Percentiles rank a stretch among this genome's conserved stretches.
These are phyloP conservation scores for Lipomyces sp. DNA, from an alignment of 805 yeast species.

Conservation along the genomic window DNA sequence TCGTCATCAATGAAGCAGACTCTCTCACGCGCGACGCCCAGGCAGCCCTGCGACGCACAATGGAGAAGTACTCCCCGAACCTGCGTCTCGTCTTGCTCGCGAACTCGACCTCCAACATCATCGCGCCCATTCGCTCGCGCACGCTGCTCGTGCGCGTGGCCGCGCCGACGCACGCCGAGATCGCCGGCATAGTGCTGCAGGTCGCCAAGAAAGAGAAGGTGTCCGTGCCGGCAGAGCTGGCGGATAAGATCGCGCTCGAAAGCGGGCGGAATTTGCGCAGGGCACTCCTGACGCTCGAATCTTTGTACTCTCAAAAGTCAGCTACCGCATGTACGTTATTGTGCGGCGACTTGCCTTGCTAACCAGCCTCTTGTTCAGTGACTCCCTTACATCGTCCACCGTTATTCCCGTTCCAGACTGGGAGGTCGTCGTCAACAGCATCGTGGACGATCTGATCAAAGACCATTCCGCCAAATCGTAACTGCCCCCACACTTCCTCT, in stretches of 20 bases:
- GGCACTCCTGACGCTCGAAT: constrained; percentile 75
- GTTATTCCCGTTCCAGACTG: constrained; percentile 76
- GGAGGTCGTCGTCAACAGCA: constrained; percentile 70
- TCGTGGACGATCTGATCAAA: constrained; percentile 52
- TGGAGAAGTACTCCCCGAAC: constrained; percentile 90
- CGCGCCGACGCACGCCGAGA: constrained; percentile 66
- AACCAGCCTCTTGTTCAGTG: constrained; percentile 6
- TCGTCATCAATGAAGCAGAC: constrained; percentile 88
- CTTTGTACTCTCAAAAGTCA: constrained; percentile 47
- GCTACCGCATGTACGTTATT: neutral
- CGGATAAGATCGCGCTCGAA: constrained; percentile 51
- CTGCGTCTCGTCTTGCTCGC: constrained; percentile 81
- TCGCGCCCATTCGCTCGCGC: constrained; percentile 91
- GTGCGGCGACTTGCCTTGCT: neutral
- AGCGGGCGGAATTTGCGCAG: constrained; percentile 73
- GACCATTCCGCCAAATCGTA: constrained; percentile 58
- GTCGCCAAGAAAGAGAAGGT: constrained; percentile 59
- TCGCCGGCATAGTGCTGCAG: constrained; percentile 50
- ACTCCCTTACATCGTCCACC: constrained; percentile 37
- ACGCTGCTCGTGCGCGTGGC: constrained; percentile 84
- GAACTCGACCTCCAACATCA: constrained; percentile 86
- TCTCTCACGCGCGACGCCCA: constrained; percentile 88
- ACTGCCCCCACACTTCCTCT: neutral
- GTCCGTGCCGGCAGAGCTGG: constrained; percentile 41
- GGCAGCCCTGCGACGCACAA: constrained; percentile 90